A percentile compares a stretch with the other conserved stretches of the same genome.
These are phyloP conservation scores for Sporothrix humicola DNA, from an alignment of 2,329 filamentous ascomycete genomes.

Conservation along the genomic window DNA sequence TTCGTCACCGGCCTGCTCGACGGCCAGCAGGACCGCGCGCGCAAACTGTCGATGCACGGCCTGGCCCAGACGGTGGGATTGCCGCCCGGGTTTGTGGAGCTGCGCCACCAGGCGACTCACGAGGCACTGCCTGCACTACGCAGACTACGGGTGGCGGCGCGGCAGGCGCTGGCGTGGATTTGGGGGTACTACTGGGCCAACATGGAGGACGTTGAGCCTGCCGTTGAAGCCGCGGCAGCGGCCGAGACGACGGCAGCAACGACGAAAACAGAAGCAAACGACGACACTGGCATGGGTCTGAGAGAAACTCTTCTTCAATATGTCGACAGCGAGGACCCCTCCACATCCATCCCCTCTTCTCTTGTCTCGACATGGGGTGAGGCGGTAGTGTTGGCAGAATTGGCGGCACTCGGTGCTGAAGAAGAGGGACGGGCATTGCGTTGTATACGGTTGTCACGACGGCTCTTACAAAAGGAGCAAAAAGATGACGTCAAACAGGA, in stretches of 20 bases:
- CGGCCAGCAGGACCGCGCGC: conserved; percentile 69
- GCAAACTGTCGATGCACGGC: conserved; percentile 74
- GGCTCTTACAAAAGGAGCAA: conserved; percentile 34
- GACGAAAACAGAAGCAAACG: conserved; percentile 6
- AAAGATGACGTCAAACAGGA: not conserved
- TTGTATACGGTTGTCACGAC: conserved; percentile 42
- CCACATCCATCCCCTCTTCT: not conserved
- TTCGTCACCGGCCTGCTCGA: conserved; percentile 84
- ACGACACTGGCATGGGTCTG: not conserved
- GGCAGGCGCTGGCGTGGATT: conserved; percentile 79
- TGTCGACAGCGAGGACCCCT: not conserved
- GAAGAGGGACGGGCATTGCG: conserved; percentile 40
- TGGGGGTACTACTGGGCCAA: conserved; percentile 86
- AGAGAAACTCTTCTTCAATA: not conserved
- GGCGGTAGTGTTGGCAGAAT: conserved; percentile 26
- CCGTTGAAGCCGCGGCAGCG: conserved; percentile 26
- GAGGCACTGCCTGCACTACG: conserved; percentile 80
- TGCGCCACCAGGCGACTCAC: conserved; percentile 88
- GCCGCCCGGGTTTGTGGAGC: conserved; percentile 81
- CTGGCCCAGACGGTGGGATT: conserved; percentile 71
- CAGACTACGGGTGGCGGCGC: conserved; percentile 71
- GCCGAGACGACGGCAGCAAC: conserved; percentile 21
- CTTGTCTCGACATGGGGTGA: conserved; percentile 36
- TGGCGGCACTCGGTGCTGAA: conserved; percentile 22
- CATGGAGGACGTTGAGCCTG: conserved; percentile 44